Base-by-base conservation (phyloP, 768 basidiomycete species). In the Suillus variegatus region DNA sequence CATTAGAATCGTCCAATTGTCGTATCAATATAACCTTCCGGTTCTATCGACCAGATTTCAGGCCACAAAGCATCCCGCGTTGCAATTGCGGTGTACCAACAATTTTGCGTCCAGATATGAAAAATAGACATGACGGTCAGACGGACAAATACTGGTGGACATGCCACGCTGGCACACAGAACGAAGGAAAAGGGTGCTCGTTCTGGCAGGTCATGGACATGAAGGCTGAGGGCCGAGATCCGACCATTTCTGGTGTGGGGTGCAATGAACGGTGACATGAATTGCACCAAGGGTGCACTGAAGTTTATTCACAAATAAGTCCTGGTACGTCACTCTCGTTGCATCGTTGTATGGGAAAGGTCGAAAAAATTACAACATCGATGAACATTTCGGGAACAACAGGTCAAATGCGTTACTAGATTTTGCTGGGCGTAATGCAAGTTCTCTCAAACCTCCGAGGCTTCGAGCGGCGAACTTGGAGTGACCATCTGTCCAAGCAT, bases 21-120 rank as follows among this genome's bases (percentile, higher is more conserved):
- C 86, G 92, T 32, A 93, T 94, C 71, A 94, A 94, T 69, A 88
- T 94, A 64, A 94, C 93, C 0, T 94, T 94, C 73, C 84, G 93
- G 18, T 94, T 94, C 72, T 94, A 89, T 68, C 85, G 93, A 63
- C 93, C 93, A 7, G 93, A 94, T 76, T 94, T 91, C 73, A 79
- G 81, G 28, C 85, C 93, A 4, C 72, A 78, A 28, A 86, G 77
- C 46, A 92, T 85, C 1, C 93, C 93, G 1, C 82, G 81, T 52
- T 94, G 93, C 71, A 85, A 88, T 69, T 94, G 93, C 71, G 85
- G 82, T 16, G 78, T 91, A 25, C 90, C 92, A 1, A 88, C 85
- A 12, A 84, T 91, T 49, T 77, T 94, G 60, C 78, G 91, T 28
- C 82, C 92, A 4, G 91, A 94, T 70, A 93, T 93, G 91, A 93